Conservation (phyloP, 169 alveolate species). For the Theileria annulata region DNA sequence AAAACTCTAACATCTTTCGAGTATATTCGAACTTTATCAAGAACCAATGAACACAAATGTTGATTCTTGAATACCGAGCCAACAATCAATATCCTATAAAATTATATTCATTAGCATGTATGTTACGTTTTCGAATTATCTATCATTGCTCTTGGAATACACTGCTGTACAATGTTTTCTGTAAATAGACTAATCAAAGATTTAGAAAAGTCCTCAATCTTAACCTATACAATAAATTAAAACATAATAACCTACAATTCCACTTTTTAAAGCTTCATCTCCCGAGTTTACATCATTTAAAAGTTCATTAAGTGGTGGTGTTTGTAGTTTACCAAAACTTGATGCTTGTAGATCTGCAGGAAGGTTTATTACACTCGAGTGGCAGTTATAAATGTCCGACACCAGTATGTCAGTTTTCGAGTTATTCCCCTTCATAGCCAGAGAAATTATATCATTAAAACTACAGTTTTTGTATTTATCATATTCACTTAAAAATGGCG, state of each 20-base stretch:
- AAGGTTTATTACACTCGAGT: slow-evolving; percentile 25
- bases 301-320: background rate
- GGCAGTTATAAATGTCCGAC: slow-evolving; percentile 41
- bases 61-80: slow-evolving; percentile 17
- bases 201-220: slow-evolving; percentile 38
- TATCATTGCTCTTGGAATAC: slow-evolving; percentile 15
- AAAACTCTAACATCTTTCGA: slow-evolving; percentile 15
- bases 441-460: slow-evolving; percentile 17
- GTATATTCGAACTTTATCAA: slow-evolving; percentile 22
- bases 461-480: background rate
- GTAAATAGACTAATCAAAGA: slow-evolving; percentile 31
- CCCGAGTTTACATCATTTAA: too few species aligned
- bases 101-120: background rate
- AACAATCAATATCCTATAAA: slow-evolving; percentile 32
- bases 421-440: slow-evolving; percentile 32
- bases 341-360: slow-evolving; percentile 48
- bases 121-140: slow-evolving; percentile 34
- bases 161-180: slow-evolving; percentile 44
- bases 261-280: too few species aligned
- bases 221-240: background rate
- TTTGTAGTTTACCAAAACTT: slow-evolving; percentile 41
- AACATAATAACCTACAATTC: too few species aligned
- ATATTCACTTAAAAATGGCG: background rate
- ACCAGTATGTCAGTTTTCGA: slow-evolving; percentile 48
- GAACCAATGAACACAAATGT: slow-evolving; percentile 5